Evolutionary conservation across 1,139 yeast species (phyloP), one percentile per base, ranked within the genome.

Genomic region (Geotrichum phurueaensis): DNA sequence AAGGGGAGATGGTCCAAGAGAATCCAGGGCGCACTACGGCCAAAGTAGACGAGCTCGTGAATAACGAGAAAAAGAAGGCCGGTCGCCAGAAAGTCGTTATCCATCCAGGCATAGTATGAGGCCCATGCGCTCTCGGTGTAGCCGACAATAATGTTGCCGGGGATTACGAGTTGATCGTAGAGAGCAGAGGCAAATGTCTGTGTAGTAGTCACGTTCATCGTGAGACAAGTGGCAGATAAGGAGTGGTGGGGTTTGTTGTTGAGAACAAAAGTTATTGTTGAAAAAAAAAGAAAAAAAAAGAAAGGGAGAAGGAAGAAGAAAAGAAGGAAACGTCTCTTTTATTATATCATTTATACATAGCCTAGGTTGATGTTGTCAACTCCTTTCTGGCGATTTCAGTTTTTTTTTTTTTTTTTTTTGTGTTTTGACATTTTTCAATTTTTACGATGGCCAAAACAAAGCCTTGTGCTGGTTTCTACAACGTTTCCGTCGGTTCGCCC

Each of bases 11-110:
- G 79, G 71, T 89, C 96, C 64, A 89, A 82, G 62, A 89, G 80
- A 71, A 80, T 81, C 96, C 96, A 89, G 27, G 96, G 97, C 60
- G 89, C 69, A 71, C 91, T 85, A 72, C 96, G 83, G 58, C 89
- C 91, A 72, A 89, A 89, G 75, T 89, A 89, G 82, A 87, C 84
- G 62, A 84, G 60, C 74, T 89, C 97, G 74, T 89, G 97, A 63
- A 86, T 78, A 51, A 80, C 68, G 71, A 89, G 87, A 69, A 89
- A 86, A 69, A 89, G 75, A 58, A 89, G 74, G 4, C 97, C 97
- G 0, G 96, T 89, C 56, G 96, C 96, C 62, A 89, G 79, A 47
- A 84, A 77, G 71, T 89, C 96, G 69, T 88, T 89, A 65, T 83
- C 79, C 79, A 88, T 80, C 72, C 82, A 87, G 57, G 81, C 76